Conservation (phyloP, 2,329 filamentous ascomycete genomes). For the Pestalotiopsis sp. region DNA sequence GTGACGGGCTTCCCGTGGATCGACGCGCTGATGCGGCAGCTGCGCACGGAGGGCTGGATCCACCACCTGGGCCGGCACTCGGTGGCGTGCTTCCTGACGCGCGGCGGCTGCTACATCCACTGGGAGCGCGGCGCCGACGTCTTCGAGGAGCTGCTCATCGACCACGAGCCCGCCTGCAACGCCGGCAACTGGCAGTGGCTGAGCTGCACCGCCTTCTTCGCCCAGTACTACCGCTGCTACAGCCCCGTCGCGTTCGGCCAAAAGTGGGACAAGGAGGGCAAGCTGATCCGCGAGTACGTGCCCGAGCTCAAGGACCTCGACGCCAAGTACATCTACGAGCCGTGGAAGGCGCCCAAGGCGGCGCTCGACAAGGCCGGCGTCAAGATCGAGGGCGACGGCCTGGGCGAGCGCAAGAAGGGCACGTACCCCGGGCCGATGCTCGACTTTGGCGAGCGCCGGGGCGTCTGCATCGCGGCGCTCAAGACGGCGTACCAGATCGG, state of each 20-base stretch:
- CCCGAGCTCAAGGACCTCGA: constrained; percentile 67
- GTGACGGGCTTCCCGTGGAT: constrained; percentile 80
- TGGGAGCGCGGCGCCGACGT: constrained; percentile 82
- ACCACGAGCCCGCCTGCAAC: constrained; percentile 76
- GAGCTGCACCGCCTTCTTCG: constrained; percentile 74
- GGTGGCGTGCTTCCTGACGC: constrained; percentile 81
- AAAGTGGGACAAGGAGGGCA: constrained; percentile 74
- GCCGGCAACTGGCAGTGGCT: constrained; percentile 81
- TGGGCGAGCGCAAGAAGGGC: constrained; percentile 43
- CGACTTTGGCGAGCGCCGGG: constrained; percentile 67
- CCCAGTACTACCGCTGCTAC: constrained; percentile 73
- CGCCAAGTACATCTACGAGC: constrained; percentile 77
- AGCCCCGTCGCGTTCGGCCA: constrained; percentile 72
- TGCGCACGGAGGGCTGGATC: constrained; percentile 75
- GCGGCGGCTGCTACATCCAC: constrained; percentile 76
- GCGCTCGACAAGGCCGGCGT: constrained; percentile 74
- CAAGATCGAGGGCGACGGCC: constrained; percentile 52
- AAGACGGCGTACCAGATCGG: constrained; percentile 71
- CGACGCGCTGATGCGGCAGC: constrained; percentile 78
- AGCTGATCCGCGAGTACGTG: constrained; percentile 66
- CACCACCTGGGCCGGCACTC: constrained; percentile 78
- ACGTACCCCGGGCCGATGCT: constrained; percentile 79
- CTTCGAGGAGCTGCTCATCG: constrained; percentile 76
- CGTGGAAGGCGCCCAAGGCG: constrained; percentile 70
- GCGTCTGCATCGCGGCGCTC: constrained; percentile 67